phyloP scores from a whole-genome alignment of 306 rosid species.

The Quercus alba region DNA sequence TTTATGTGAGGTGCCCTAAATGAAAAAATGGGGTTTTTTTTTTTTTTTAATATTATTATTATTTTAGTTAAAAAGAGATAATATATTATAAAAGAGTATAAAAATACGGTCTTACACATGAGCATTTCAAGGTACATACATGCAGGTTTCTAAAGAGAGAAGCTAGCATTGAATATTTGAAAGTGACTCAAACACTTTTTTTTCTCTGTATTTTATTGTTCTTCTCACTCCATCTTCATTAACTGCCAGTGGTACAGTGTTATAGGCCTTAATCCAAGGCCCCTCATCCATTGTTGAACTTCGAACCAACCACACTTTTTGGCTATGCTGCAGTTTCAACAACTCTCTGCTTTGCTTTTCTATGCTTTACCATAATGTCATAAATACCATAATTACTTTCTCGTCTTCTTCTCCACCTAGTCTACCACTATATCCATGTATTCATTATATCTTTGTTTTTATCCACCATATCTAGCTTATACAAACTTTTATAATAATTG shows the following conservation, averaged over 20 bases:
- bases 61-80: too few relatives aligned
- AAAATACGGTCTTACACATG: neutral
- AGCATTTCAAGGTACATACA: neutral
- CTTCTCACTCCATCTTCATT: neutral
- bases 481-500: too few relatives aligned
- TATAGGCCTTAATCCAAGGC: neutral
- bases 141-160: neutral
- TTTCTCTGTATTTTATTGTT: neutral
- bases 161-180: neutral
- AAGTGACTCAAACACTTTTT: neutral
- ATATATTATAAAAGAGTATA: too few relatives aligned
- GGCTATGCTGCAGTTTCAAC: slow-evolving; percentile 10
- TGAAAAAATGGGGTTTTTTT: too few relatives aligned
- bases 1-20: too few relatives aligned
- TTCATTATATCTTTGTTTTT: neutral
- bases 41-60: too few relatives aligned
- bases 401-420: neutral
- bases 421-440: neutral
- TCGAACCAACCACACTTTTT: neutral
- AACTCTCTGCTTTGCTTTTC: slow-evolving; percentile 6
- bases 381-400: slow-evolving; percentile 21
- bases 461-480: too few relatives aligned
- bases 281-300: neutral
- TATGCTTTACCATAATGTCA: neutral
- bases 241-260: neutral